Conservation (phyloP, 257 asterid genomes). For the Henckelia pumila region DNA sequence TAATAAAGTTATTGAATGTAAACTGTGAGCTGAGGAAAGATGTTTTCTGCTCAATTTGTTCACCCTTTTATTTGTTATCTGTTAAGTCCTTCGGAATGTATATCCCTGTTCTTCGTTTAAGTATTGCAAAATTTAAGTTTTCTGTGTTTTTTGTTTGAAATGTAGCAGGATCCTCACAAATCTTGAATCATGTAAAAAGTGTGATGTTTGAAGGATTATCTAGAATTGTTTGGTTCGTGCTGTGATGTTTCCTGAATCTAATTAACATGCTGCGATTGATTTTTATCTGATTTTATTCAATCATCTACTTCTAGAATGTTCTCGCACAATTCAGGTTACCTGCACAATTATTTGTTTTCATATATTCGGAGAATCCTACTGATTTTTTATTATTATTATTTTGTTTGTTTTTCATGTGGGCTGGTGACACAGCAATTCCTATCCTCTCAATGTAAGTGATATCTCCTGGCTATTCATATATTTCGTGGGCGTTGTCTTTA, state of each 20-base stretch:
- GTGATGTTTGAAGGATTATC: not conserved
- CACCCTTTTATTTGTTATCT: not conserved
- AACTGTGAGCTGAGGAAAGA: not conserved
- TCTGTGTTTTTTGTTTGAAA: no score
- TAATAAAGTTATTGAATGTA: not conserved
- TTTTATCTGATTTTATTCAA: not conserved
- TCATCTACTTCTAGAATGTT: slow-evolving; percentile 15
- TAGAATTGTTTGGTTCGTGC: not conserved
- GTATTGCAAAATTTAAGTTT: not conserved
- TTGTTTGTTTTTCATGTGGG: slow-evolving; percentile 27
- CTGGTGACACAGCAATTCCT: slow-evolving; percentile 76
- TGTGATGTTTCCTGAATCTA: slow-evolving; percentile 16
- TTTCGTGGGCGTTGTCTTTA: slow-evolving; percentile 2
- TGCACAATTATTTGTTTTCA: slow-evolving; percentile 13
- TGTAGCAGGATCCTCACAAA: not conserved
- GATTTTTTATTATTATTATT: slow-evolving; percentile 30
- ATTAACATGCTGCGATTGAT: slow-evolving; percentile 11
- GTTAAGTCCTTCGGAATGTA: not conserved
- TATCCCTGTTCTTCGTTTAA: not conserved
- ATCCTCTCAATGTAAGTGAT: slow-evolving; percentile 90
- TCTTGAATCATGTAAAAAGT: no score
- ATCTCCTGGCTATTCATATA: slow-evolving; percentile 15
- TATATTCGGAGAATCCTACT: slow-evolving; percentile 13
- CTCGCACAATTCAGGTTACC: slow-evolving; percentile 13
- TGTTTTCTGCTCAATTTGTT: not conserved